phyloP scores from a whole-genome alignment of 2,329 filamentous ascomycete species.

The Hypoxylon sp. region DNA sequence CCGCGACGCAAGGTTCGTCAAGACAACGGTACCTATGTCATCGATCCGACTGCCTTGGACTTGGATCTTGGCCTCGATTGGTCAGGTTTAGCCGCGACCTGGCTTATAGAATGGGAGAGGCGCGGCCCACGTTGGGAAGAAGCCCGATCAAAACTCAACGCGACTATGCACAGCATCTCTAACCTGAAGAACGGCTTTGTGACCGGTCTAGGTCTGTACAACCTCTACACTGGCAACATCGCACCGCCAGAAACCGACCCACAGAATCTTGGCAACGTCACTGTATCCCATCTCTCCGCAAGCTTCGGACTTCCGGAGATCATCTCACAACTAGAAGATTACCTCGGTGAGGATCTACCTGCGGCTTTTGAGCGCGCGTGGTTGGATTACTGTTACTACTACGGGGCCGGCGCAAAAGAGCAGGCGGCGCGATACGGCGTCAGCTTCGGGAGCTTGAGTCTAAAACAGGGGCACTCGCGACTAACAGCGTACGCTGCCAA shows the following conservation, averaged over 20 bases:
- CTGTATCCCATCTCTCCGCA: constrained; percentile 69
- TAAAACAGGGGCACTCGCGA: constrained; percentile 71
- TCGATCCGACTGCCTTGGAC: constrained; percentile 60
- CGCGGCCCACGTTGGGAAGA: constrained; percentile 68
- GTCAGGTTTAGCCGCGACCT: constrained; percentile 69
- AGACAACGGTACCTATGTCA: constrained; percentile 62
- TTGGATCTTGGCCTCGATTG: constrained; percentile 72
- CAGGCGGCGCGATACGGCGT: constrained; percentile 68
- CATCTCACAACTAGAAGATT: constrained; percentile 67
- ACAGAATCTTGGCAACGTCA: constrained; percentile 65
- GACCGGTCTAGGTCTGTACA: constrained; percentile 68
- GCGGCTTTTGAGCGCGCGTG: constrained; percentile 67
- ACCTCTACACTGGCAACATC: constrained; percentile 64
- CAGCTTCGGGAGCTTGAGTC: constrained; percentile 62
- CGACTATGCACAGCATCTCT: constrained; percentile 66
- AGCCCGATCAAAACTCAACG: constrained; percentile 64
- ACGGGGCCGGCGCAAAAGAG: constrained; percentile 63
- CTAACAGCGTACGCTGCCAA: constrained; percentile 69
- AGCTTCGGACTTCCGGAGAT: constrained; percentile 73
- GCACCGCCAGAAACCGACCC: constrained; percentile 67
- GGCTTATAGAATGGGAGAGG: constrained; percentile 73
- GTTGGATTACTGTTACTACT: constrained; percentile 74
- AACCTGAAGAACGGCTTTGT: constrained; percentile 71
- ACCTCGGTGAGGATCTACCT: constrained; percentile 62
- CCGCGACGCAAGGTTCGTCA: constrained; percentile 70